Evolutionary conservation across 768 basidiomycete species (phyloP).

Genomic region (Mycena albidolilacea): DNA sequence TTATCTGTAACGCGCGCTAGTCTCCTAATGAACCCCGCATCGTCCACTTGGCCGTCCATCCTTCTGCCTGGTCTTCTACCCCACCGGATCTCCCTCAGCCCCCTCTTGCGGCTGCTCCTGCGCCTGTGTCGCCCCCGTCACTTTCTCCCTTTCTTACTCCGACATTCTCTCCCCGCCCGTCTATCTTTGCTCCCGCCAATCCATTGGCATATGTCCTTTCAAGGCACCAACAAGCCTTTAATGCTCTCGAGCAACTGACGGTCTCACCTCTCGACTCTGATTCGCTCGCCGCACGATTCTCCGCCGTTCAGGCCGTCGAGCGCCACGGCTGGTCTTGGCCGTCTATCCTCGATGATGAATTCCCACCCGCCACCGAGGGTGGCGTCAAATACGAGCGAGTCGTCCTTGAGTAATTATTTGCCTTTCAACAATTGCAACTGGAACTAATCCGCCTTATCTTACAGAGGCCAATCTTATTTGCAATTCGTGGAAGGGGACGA

Average conservation of each 20-base stretch:
- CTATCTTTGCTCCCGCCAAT: slow-evolving; percentile 40
- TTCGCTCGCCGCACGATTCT: slow-evolving; percentile 37
- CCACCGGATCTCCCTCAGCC: slow-evolving; percentile 59
- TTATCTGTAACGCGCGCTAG: slow-evolving; percentile 51
- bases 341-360: slow-evolving; percentile 62
- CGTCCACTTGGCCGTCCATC: slow-evolving; percentile 85
- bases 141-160: slow-evolving; percentile 28
- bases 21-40: slow-evolving; percentile 69
- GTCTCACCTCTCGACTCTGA: slow-evolving; percentile 32
- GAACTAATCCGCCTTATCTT: slow-evolving; percentile 33
- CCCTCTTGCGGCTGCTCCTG: slow-evolving; percentile 31
- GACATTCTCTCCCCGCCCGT: slow-evolving; percentile 17
- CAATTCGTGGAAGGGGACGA: slow-evolving; percentile 60
- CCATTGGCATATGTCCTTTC: slow-evolving; percentile 55
- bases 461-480: slow-evolving; percentile 69
- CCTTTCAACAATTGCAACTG: not conserved
- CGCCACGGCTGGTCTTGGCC: slow-evolving; percentile 66
- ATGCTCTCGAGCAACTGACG: slow-evolving; percentile 40
- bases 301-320: slow-evolving; percentile 54
- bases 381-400: slow-evolving; percentile 59
- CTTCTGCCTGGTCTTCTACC: slow-evolving; percentile 77
- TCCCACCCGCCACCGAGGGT: slow-evolving; percentile 55
- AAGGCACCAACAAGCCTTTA: slow-evolving; percentile 62
- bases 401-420: slow-evolving; percentile 55
- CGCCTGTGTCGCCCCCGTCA: slow-evolving; percentile 29